Conservation (phyloP, 2,329 filamentous ascomycete genomes). For the Thelonectria discophora region DNA sequence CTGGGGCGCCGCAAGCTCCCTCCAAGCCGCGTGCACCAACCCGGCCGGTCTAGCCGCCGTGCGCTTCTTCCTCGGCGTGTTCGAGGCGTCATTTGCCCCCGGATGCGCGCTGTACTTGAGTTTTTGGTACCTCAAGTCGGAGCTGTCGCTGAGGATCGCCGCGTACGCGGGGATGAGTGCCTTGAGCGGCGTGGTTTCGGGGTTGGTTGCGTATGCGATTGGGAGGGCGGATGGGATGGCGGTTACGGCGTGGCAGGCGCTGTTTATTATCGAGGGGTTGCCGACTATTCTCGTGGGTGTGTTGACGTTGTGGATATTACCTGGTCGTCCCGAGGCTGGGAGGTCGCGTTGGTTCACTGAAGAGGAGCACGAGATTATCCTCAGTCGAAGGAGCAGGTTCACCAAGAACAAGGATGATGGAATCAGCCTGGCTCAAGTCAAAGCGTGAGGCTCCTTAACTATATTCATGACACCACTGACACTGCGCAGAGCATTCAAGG, state of each 20-base stretch:
- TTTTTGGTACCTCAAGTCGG: slow-evolving; percentile 28
- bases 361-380: slow-evolving; percentile 26
- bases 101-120: slow-evolving; percentile 27
- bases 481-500: slow-evolving; percentile 12
- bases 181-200: slow-evolving; percentile 27
- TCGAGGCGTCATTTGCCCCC: slow-evolving; percentile 23
- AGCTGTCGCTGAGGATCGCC: slow-evolving; percentile 27
- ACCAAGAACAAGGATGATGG: slow-evolving; percentile 27
- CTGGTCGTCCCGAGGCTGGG: slow-evolving; percentile 26
- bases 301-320: slow-evolving; percentile 26
- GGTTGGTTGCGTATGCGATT: slow-evolving; percentile 22
- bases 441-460: neutral
- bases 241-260: slow-evolving; percentile 24
- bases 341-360: slow-evolving; percentile 30
- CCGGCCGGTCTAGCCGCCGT: slow-evolving; percentile 14
- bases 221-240: slow-evolving; percentile 25
- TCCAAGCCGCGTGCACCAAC: slow-evolving; percentile 26
- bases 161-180: slow-evolving; percentile 32
- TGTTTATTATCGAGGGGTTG: slow-evolving; percentile 27
- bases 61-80: slow-evolving; percentile 25
- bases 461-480: neutral
- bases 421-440: slow-evolving; percentile 28
- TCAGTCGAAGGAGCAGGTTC: slow-evolving; percentile 23
- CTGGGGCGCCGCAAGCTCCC: slow-evolving; percentile 25
- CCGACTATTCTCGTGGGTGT: slow-evolving; percentile 22